Base-by-base conservation (phyloP, 148 eudicot species). In the Euryodendron excelsum region DNA sequence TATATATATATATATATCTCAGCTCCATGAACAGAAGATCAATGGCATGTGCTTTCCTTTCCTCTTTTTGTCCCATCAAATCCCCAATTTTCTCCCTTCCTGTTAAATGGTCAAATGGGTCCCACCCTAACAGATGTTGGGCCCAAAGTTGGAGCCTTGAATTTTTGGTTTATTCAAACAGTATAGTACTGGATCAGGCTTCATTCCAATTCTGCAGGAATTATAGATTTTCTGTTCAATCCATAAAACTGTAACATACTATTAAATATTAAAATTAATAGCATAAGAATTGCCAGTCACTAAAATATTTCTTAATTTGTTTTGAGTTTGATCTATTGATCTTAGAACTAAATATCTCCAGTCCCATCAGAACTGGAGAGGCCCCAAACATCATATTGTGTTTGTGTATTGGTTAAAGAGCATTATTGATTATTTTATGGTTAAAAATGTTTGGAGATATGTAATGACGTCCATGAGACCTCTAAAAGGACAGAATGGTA, bases 11-110 rank as follows among this genome's bases (percentile, higher is more conserved):
- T 0, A 58, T 5, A 56, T 12, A 28, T 55, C 44, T 41, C 69
- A 58, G 67, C 68, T 47, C 36, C 59, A 33, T 71, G 28, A 31
- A 71, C 60, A 60, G 61, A 67, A 55, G 62, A 41, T 47, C 34
- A 31, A 69, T 25, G 58, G 66, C 77, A 74, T 78, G 45, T 78
- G 75, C 44, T 28, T 53, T 58, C 20, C 52, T 60, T 30, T 15
- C 50, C 41, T 14, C 15, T 39, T 69, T 45, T 30, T 62, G 48
- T 62, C 81, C 76, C 62, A 8, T 34, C 33, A 13, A 36, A 28
- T 53, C 75, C 65, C 53, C 53, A 39, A 58, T 37, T 60, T 60
- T 25, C 8, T 68, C 21, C 25, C 68, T 11, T 18, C 3, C 21
- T 3, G 50, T 27, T 60, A 41, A 74, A 41, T 74, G 27, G 55